Evolutionary conservation across 2,329 filamentous ascomycete species (phyloP), one percentile per base, ranked within the genome.

Genomic region (Hypocreales sp.): DNA sequence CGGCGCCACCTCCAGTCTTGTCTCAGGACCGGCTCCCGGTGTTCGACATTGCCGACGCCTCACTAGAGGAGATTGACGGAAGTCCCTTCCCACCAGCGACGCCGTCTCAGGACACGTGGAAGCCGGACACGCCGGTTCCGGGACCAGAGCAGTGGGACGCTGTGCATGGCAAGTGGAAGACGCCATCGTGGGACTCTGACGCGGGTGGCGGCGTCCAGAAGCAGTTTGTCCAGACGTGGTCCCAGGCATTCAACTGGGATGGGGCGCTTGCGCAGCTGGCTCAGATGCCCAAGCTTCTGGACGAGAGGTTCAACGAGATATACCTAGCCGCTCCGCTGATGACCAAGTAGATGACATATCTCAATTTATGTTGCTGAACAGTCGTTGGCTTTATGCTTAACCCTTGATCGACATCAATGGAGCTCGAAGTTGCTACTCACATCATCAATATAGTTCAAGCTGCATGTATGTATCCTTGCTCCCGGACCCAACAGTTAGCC

Each of bases 1-100:
- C 20, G 1, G 27, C 27, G 10, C 31, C 31, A 8, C 19, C 15
- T 11, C 21, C 29, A 7, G 11, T 12, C 12, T 16, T 27, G 17
- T 15, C 29, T 7, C 25, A 20, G 2, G 29, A 31, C 11, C 29
- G 25, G 8, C 27, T 31, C 29, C 29, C 29, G 3, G 15, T 25
- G 3, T 31, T 20, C 23, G 22, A 31, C 4, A 20, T 27, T 8
- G 29, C 25, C 16, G 25, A 31, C 13, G 29, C 29, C 7, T n/a
- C 7, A 20, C 18, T 20, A 7, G 18, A 7, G 10, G 18, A 20
- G 18, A 7, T 10, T 20, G 10, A 7, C 18, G 18, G 18, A 20
- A 20, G 10, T 7, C 7, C 18, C 18, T 20, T 20, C 18, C 18
- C 18, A 20, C 7, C 18, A 10, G 7, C 10, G 18, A 20, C 18